Base-by-base conservation (phyloP, 2,329 filamentous ascomycete species). In the Colletotrichum tabaci region DNA sequence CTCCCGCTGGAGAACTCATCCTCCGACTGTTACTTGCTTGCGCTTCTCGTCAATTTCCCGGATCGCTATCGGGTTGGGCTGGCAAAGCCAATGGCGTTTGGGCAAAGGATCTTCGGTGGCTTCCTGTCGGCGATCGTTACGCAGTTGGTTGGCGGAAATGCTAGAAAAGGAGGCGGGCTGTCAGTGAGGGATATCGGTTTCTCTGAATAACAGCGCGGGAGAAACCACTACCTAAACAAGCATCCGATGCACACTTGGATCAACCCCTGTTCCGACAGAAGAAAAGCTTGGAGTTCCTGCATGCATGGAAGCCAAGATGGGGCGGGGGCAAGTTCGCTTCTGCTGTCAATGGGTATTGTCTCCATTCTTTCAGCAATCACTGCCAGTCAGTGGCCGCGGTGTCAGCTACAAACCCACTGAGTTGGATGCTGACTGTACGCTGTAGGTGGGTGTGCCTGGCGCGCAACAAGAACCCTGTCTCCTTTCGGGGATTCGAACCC, bases 281-380 rank as follows among this genome's bases (percentile, higher is more conserved):
- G 35, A 40, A 50, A 58, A 58, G 63, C 53, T 66, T 40, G 53
- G n/a, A 6, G 63, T 23, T 42, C 47, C 26, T 49, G 53, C 42
- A 49, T 49, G 53, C 42, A 58, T 46, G n/a, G 5, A 49, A 60
- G 63, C 63, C 63, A 66, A 66, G 63, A 50, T 42, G 35, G 52
- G 53, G 21, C 30, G 30, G 53, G 40, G 18, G 47, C 23, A 61
- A 47, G 26, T 8, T 21, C 53, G 35, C 53, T 26, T 26, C 23
- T 18, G 38, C 18, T 21, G 18, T 12, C n/a, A 16, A 8, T 21
- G 46, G 46, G 46, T 10, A 21, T 10, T n/a, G 18, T 21, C 18
- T 35, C 26, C 38, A 10, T 21, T 35, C 16, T n/a, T 38, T 2
- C 58, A n/a, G 44, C 18, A 30, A 26, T 16, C 58, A 49, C 18